Evolutionary conservation across 345 rosid species (phyloP), one percentile per base, ranked within the genome.

Genomic region (Arabidopsis suecica): DNA sequence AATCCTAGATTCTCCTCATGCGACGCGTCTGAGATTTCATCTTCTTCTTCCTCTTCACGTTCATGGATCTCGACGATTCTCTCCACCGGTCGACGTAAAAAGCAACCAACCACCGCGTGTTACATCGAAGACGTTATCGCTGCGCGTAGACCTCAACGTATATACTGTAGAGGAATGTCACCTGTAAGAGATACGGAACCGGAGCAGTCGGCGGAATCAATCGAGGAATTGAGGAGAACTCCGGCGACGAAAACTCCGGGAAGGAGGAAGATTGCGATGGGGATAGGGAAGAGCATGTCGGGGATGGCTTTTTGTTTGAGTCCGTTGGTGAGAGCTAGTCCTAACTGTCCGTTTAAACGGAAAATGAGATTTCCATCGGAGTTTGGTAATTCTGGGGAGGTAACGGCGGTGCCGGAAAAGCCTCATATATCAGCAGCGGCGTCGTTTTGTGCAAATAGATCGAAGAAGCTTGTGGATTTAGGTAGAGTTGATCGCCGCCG

Each of bases 281-380:
- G 81, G 12, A 75, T 79, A 1, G 56, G 58, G 16, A 83, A 76
- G 79, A 85, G 70, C 72, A 41, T 84, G 58, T 77, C 97, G 1
- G 90, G 94, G 11, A 79, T 93, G 59, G 83, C 85, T 16, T 88
- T 95, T 75, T 95, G 97, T 59, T 69, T 95, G 81, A 90, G 97
- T 37, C 99, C 99, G 61, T 81, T 95, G 56, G 93, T 93, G 76
- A 85, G 99, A 74, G 84, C 97, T n/a, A 92, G 94, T 41, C 99
- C 99, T 6, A 79, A 76, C 60, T 81, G 85, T 66, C 89, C 85
- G 2, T 85, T 94, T 86, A 88, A 66, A 76, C 90, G 86, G 74
- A 86, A 84, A 79, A 79, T 77, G 0, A 82, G 85, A 0, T 55
- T 80, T 53, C 80, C 73, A 0, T 20, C 88, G 45, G 93, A 86